Evolutionary conservation across 495 filamentous ascomycete species (phyloP), one percentile per base, ranked within the genome.

Genomic region (Podospora fimiseda): DNA sequence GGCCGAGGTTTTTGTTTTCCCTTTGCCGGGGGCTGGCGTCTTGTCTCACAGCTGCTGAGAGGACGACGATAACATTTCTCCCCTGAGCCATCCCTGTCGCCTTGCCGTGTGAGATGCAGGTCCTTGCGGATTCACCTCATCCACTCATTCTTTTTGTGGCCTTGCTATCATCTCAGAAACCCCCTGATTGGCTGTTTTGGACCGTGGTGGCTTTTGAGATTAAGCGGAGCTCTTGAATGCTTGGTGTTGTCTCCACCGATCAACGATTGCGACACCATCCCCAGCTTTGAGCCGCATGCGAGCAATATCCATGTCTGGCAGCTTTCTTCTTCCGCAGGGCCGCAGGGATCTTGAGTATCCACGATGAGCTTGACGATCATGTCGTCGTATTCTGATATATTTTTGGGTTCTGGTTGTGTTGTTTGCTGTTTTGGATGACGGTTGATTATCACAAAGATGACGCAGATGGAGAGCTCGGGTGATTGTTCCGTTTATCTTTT

Each of bases 1-100:
- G 60, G 51, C 56, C 60, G 56, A 61, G 58, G 63, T 23, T 47
- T 47, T 56, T 66, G 54, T 51, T 60, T 57, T 66, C 60, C 52
- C 43, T 45, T n/a, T 33, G 11, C 27, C 27, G 11, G 27, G 27
- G 27, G 6, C 5, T 33, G 27, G 27, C 27, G 27, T 11, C 27
- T 33, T 11, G 27, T 33, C 27, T 39, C 43, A 36, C 27, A 20
- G 43, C 56, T 52, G 50, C 27, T n/a, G 27, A 50, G 45, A 30
- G n/a, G 40, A 38, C 38, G n/a, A 44, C 33, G 43, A 27, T 33
- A 20, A 46, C 9, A 40, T 18, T 24, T 40, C 23, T 33, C 37
- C 41, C 50, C 19, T 24, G 21, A 20, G 2, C 9, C 23, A 44
- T 36, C 40, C 50, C 50, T 44, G 50, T 45, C 23, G 14, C 19